Evolutionary conservation across 2,329 filamentous ascomycete genomes (phyloP).

Genomic region (Ceratocystis huliohia): DNA sequence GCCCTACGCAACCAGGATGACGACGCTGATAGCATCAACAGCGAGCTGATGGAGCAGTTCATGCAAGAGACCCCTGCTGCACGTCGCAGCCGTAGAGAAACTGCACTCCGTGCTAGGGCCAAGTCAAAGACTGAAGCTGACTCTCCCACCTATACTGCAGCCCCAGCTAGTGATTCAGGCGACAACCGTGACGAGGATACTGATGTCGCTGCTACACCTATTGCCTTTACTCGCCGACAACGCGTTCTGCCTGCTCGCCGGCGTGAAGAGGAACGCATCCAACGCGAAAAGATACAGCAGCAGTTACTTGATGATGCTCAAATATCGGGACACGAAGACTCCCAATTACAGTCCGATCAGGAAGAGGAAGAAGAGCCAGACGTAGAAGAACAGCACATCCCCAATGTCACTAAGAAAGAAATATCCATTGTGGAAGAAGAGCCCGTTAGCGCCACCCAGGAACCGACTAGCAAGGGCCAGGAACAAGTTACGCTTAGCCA

Average conservation of each 20-base stretch:
- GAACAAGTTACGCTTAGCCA: background rate
- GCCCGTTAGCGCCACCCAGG: background rate
- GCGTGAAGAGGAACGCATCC: conserved; percentile 9
- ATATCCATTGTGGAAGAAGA: background rate
- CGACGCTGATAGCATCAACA: conserved; percentile 15
- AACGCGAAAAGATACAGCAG: conserved; percentile 2
- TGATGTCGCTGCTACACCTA: background rate
- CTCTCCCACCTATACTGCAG: background rate
- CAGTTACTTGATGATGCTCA: background rate
- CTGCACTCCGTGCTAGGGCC: background rate
- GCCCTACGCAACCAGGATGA: conserved; percentile 21
- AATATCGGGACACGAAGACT: background rate
- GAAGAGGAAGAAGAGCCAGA: background rate
- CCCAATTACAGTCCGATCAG: background rate
- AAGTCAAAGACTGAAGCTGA: background rate
- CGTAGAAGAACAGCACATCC: background rate
- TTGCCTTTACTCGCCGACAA: conserved; percentile 11
- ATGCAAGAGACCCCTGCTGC: conserved; percentile 17
- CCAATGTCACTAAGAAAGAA: background rate
- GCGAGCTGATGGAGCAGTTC: conserved; percentile 20
- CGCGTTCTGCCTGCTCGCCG: conserved; percentile 14
- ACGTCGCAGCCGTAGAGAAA: conserved; percentile 12
- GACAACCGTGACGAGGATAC: conserved; percentile 1
- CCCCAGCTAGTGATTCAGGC: background rate
- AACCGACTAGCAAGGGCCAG: background rate